These are phyloP conservation scores for Hypoxylon trugodes DNA, from an alignment of 495 filamentous ascomycete species.

Conservation along the genomic window DNA sequence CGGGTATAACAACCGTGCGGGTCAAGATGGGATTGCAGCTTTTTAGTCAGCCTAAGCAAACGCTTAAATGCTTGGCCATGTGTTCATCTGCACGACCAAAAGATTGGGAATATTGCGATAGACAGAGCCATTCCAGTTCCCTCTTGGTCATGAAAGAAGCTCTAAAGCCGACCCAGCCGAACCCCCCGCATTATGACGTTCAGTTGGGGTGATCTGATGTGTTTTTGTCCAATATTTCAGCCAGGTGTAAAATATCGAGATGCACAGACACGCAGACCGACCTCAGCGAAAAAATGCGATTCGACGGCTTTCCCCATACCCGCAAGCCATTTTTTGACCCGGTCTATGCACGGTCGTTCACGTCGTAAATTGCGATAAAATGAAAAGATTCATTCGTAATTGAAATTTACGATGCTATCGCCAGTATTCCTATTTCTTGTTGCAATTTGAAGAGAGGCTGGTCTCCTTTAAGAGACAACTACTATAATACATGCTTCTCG, in stretches of 20 bases:
- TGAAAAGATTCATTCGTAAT: background rate
- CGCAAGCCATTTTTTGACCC: constrained; percentile 7
- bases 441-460: no score
- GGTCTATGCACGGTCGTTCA: background rate
- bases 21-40: no score
- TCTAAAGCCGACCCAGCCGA: no score
- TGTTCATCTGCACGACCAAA: constrained; percentile 17
- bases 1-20: background rate
- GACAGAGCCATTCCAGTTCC: constrained; percentile 20
- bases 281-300: background rate
- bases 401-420: background rate
- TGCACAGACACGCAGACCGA: background rate
- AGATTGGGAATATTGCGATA: constrained; percentile 32
- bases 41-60: constrained; percentile 1
- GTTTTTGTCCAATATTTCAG: constrained; percentile 31
- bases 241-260: constrained; percentile 2
- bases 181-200: constrained; percentile 25
- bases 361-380: background rate
- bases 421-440: no score
- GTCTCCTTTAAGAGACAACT: no score
- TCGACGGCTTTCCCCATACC: background rate
- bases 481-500: no score
- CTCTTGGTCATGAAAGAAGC: constrained; percentile 5
- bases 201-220: constrained; percentile 22
- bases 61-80: background rate